Evolutionary conservation across 1,284 basidiomycete species (phyloP), one percentile per base, ranked within the genome.

Genomic region (Phaffia rhodozyma): DNA sequence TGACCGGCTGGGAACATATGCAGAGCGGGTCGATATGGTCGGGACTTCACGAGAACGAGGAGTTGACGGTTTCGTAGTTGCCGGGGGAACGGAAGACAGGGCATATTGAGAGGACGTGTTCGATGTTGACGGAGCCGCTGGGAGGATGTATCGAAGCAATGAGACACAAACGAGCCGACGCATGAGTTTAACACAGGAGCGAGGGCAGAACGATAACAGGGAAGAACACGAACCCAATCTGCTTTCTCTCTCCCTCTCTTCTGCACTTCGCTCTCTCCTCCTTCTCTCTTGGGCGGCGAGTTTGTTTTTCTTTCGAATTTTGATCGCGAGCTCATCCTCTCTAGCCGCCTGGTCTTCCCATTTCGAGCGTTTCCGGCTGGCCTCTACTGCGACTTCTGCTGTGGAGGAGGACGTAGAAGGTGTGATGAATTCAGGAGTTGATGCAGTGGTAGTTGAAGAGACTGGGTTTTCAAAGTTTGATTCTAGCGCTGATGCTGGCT

Each of bases 1-100:
- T 2, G 82, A 85, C 63, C 91, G 80, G 48, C 82, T 82, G 1
- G 90, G 91, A 0, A 87, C 89, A 52, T 74, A 73, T 34, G 67
- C 64, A 20, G 73, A 75, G 51, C 72, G 70, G n/a, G 71, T 66
- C 3, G 69, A 67, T 2, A 32, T 25, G 25, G 21, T 34, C 29
- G 16, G 58, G 49, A 50, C 21, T 30, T n/a, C 58, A 2, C 13
- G 51, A 20, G 53, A 55, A 18, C 50, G 60, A 21, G 60, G 52
- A 34, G 58, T 48, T 27, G 7, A 9, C n/a, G 27, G 49, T 23
- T 54, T 34, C 18, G 29, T 27, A 29, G 59, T 50, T 32, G 38
- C 11, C 21, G 52, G 25, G 7, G 52, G 53, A 25, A 29, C 52
- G 23, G 60, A 51, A 1, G 60, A 61, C 9, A 38, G 25, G 6